Evolutionary conservation across 2,329 filamentous ascomycete species (phyloP).

Genomic region (Colletotrichum incanum): DNA sequence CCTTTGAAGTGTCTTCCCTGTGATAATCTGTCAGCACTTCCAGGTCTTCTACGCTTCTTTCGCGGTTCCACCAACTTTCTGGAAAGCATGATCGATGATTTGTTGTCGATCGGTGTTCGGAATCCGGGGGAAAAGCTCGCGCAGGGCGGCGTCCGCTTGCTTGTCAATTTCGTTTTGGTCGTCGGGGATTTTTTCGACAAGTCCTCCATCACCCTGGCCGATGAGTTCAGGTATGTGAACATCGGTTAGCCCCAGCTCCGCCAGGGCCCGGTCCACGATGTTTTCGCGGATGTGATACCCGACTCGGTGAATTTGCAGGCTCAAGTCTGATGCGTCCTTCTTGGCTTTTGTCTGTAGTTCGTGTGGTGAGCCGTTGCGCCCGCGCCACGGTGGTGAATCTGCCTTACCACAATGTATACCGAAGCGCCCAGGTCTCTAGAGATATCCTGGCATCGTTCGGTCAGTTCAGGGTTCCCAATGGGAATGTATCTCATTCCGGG

Average conservation of each 20-base stretch:
- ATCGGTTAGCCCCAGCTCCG: slow-evolving; percentile 39
- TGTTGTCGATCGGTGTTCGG: slow-evolving; percentile 75
- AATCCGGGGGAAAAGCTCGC: slow-evolving; percentile 77
- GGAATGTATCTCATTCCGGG: slow-evolving; percentile 76
- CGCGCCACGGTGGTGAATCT: neutral
- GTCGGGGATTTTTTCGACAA: slow-evolving; percentile 70
- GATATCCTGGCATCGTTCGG: slow-evolving; percentile 74
- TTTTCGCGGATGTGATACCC: slow-evolving; percentile 73
- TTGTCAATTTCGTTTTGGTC: slow-evolving; percentile 73
- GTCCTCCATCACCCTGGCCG: slow-evolving; percentile 33
- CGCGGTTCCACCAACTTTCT: slow-evolving; percentile 64
- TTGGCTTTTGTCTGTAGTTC: slow-evolving; percentile 29
- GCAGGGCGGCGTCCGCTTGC: slow-evolving; percentile 74
- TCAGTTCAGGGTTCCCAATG: slow-evolving; percentile 74
- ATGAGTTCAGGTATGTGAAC: slow-evolving; percentile 43
- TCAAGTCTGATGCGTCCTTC: slow-evolving; percentile 56
- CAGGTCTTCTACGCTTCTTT: neutral
- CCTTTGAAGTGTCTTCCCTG: slow-evolving; percentile 68
- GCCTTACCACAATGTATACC: slow-evolving; percentile 76
- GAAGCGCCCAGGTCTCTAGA: slow-evolving; percentile 74
- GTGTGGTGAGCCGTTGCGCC: neutral
- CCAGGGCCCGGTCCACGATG: slow-evolving; percentile 71
- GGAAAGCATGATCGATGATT: slow-evolving; percentile 76
- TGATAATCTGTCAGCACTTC: slow-evolving; percentile 37
- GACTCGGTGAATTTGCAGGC: slow-evolving; percentile 70